Base-by-base conservation (phyloP, 768 basidiomycete species). In the Megacollybia marginata region DNA sequence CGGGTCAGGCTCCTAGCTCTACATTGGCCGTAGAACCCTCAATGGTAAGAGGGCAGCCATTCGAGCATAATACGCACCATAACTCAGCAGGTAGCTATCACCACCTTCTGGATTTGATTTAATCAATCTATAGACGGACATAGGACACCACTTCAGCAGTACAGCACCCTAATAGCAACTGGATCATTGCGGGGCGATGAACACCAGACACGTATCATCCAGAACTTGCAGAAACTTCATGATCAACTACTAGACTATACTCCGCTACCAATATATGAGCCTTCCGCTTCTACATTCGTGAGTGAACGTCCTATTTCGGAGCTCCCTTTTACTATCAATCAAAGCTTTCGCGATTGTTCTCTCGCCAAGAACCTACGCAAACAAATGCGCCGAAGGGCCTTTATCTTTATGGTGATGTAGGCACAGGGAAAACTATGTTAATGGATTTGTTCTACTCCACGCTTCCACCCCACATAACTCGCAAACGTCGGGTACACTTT, bases 381-480 rank as follows among this genome's bases (percentile, higher is more conserved):
- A 60, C 63, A 12, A 58, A 63, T 31, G 77, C 79, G 1, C 92
- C 92, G 4, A 88, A 87, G 58, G 92, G 95, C 9, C 75, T 98
- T 31, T 98, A 99, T 69, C 83, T 99, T 16, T 92, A 89, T 62
- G 96, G 95, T 32, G 89, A 92, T 57, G 96, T 99, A 52, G 95
- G 95, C 2, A 96, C 95, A 9, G 95, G 96, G 12, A 97, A 98
- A 73, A 88, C 88, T 0, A 97, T 98, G 94, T 83, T 99, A 54
- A 99, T 99, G 96, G 96, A 99, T 65, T 74, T 99, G 19, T 96
- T 96, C 67, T 93, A 88, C 70, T 79, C 83, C 54, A 82, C 92
- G 1, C 80, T 96, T 1, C 86, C 88, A 1, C 58, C 75, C 0
- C 69, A 75, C 42, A 69, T 88, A 48, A 78, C 67, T 42, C 78